These are phyloP conservation scores for Colletotrichum sp. DNA, from an alignment of 2,329 filamentous ascomycete species.

Conservation along the genomic window DNA sequence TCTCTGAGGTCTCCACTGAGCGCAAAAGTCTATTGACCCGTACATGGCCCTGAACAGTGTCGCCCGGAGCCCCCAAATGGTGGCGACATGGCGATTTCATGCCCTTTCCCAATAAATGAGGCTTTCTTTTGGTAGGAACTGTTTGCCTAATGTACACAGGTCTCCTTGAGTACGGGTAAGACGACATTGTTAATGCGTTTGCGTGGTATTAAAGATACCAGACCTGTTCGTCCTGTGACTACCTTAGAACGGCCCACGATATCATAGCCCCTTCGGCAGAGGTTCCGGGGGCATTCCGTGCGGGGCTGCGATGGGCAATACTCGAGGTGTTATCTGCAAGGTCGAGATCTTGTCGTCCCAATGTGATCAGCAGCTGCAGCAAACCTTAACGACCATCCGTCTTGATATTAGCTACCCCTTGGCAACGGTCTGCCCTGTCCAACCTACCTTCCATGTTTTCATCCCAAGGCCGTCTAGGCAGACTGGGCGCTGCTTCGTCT, in stretches of 20 bases:
- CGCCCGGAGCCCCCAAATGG: neutral
- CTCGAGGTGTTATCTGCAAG: neutral
- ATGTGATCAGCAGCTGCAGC: neutral
- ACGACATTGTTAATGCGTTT: neutral
- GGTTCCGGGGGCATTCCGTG: neutral
- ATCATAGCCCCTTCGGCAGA: neutral
- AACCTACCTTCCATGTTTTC: neutral
- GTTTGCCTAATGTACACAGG: neutral
- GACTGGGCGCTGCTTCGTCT: neutral
- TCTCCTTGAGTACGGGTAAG: neutral
- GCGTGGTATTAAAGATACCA: neutral
- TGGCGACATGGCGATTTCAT: neutral
- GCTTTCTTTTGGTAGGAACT: neutral
- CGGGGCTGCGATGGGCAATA: neutral
- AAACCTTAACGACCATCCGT: neutral
- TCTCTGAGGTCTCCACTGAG: neutral
- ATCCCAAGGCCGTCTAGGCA: neutral
- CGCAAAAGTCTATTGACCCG: neutral
- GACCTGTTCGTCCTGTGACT: neutral
- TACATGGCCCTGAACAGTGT: neutral
- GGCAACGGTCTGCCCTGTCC: neutral
- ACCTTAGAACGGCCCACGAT: neutral
- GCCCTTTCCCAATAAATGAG: too few relatives aligned
- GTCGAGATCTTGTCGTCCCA: neutral
- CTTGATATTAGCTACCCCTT: slow-evolving; percentile 1